Evolutionary conservation across 2,329 filamentous ascomycete species (phyloP).

Genomic region (Annulohypoxylon truncatum): DNA sequence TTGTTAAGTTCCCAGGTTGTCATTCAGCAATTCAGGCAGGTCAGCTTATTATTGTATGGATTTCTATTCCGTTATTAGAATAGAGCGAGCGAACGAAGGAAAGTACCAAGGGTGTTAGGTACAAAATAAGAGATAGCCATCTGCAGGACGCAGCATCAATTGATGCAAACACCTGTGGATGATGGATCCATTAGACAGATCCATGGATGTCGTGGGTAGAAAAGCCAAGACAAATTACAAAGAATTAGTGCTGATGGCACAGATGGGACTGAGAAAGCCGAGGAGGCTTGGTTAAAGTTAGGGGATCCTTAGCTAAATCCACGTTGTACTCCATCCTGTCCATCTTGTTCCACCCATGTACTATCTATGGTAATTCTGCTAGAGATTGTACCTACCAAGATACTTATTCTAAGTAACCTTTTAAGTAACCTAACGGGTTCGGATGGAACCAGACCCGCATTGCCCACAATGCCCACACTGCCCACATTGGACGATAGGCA

Average conservation of each 20-base stretch:
- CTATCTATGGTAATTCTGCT: not conserved
- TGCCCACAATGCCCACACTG: not conserved
- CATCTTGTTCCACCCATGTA: not conserved
- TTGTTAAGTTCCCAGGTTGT: not conserved
- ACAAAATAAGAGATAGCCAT: not conserved
- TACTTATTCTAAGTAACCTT: not conserved
- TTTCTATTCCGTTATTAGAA: conserved; percentile 23
- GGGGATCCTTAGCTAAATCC: conserved; percentile 20
- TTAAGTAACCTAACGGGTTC: not conserved
- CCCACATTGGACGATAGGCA: not conserved
- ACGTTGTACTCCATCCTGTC: not conserved
- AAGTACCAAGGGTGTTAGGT: not conserved
- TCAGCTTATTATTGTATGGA: conserved; percentile 25
- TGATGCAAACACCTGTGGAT: not conserved
- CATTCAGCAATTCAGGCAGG: conserved; percentile 27
- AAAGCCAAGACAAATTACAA: conserved; percentile 23
- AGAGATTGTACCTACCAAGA: not conserved
- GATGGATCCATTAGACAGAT: not conserved
- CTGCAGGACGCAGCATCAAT: not conserved
- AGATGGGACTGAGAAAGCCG: too few relatives aligned
- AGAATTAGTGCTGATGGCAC: conserved; percentile 20
- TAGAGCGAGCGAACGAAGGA: not conserved
- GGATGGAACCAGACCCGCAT: conserved; percentile 2
- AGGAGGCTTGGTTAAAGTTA: conserved; percentile 31
- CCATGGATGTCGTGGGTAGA: conserved; percentile 17